Percentiles rank a stretch among this genome's conserved stretches.
phyloP scores from a whole-genome alignment of 495 filamentous ascomycete genomes.

The Penicillium parvum region DNA sequence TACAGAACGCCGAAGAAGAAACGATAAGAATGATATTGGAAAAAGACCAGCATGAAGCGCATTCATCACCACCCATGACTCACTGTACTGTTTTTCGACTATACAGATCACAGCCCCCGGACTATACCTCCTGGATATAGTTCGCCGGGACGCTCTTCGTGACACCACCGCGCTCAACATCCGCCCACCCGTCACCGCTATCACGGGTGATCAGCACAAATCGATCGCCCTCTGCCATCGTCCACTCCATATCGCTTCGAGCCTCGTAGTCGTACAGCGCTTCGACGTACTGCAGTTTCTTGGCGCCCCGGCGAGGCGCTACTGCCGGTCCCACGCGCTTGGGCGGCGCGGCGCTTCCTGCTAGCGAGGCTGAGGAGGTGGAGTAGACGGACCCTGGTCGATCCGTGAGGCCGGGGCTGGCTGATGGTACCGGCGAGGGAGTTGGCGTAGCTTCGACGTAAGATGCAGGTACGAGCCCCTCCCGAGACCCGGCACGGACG shows the following conservation, averaged over 20 bases:
- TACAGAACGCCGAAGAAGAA: constrained; percentile 5
- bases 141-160: constrained; percentile 92
- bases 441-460: constrained; percentile 63
- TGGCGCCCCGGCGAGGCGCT: constrained; percentile 84
- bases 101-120: constrained; percentile 3
- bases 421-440: constrained; percentile 37
- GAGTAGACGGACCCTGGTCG: constrained; percentile 68
- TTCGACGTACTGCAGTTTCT: constrained; percentile 92
- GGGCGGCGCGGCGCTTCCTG: constrained; percentile 45
- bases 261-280: constrained; percentile 90
- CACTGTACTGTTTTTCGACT: constrained; percentile 3
- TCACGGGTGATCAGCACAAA: constrained; percentile 86
- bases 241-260: constrained; percentile 79
- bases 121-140: constrained; percentile 74
- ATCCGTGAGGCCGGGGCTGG: constrained; percentile 38
- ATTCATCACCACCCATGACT: neutral
- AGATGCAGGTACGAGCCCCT: constrained; percentile 81
- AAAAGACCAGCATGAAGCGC: constrained; percentile 4
- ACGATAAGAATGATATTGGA: neutral
- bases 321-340: constrained; percentile 95
- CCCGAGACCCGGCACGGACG: constrained; percentile 59
- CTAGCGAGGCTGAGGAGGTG: constrained; percentile 69
- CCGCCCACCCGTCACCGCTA: constrained; percentile 90
- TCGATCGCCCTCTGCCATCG: constrained; percentile 83
- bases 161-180: constrained; percentile 86